Percentiles rank a stretch among this genome's conserved stretches.
Evolutionary conservation across 441 rosid genomes (phyloP).

Genomic region (Bruguiera hainesii): DNA sequence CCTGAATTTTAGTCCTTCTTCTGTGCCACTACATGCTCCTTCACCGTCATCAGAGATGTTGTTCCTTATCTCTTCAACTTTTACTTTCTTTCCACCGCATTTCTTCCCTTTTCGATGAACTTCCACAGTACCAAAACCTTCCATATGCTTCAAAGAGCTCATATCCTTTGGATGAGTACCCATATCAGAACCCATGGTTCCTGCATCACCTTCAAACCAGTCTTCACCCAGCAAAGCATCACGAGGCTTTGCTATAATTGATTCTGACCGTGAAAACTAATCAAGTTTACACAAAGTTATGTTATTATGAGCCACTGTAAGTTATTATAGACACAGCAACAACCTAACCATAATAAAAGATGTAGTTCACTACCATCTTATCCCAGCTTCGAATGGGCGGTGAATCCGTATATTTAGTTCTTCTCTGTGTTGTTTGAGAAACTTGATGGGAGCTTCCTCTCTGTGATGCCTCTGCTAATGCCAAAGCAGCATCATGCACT

Average conservation of each 20-base stretch:
- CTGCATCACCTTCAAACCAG: slow-evolving; percentile 37
- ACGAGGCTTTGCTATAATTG: slow-evolving; percentile 35
- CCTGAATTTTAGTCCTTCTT: slow-evolving; percentile 44
- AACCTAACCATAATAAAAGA: slow-evolving; percentile 6
- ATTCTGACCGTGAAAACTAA: slow-evolving; percentile 41
- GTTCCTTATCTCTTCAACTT: slow-evolving; percentile 46
- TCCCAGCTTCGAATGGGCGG: slow-evolving; percentile 55
- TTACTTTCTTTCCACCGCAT: slow-evolving; percentile 47
- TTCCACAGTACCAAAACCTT: slow-evolving; percentile 62
- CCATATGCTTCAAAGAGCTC: slow-evolving; percentile 46
- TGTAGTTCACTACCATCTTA: slow-evolving; percentile 45
- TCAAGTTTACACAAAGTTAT: slow-evolving; percentile 17
- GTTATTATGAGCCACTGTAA: slow-evolving; percentile 1
- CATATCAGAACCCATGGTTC: slow-evolving; percentile 36
- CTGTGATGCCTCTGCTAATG: slow-evolving; percentile 59
- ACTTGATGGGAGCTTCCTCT: slow-evolving; percentile 59
- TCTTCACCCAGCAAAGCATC: slow-evolving; percentile 42
- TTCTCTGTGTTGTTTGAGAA: slow-evolving; percentile 37
- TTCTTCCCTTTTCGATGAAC: slow-evolving; percentile 53
- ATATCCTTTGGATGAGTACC: slow-evolving; percentile 40
- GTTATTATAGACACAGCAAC: slow-evolving; percentile 10
- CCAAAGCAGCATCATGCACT: slow-evolving; percentile 61
- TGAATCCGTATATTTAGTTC: slow-evolving; percentile 36
- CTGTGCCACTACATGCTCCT: slow-evolving; percentile 79
- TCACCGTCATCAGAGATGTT: slow-evolving; percentile 62